Evolutionary conservation across 129 eudicot species (phyloP).

Genomic region (Glebionis coronaria): DNA sequence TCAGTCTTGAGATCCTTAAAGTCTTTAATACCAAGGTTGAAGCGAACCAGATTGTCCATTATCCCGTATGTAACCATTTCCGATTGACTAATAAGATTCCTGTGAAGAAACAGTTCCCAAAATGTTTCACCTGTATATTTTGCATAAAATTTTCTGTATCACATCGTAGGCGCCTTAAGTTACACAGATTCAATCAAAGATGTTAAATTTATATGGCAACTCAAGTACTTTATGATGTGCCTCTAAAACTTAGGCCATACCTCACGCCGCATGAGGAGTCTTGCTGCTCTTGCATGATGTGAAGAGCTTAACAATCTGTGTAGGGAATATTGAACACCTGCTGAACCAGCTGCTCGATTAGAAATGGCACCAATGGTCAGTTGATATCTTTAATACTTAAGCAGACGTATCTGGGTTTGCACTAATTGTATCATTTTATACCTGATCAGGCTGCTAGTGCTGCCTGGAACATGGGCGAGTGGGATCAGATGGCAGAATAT

Average conservation of each 20-base stretch:
- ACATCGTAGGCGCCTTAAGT: too few species aligned
- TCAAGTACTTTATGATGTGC: too few species aligned
- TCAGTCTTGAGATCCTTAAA: too few species aligned
- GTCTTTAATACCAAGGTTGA: slow-evolving; percentile 78
- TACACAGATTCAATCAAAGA: too few species aligned
- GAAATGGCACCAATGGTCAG: slow-evolving; percentile 99
- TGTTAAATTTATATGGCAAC: too few species aligned
- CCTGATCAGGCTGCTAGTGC: slow-evolving; percentile 81
- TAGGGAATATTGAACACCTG: slow-evolving; percentile 93
- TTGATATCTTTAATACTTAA: slow-evolving; percentile 10
- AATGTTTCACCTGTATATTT: too few species aligned
- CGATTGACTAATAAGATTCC: slow-evolving; percentile 61
- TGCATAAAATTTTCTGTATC: too few species aligned
- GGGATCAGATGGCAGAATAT: slow-evolving; percentile 99
- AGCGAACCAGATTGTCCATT: slow-evolving; percentile 70
- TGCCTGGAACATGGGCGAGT: slow-evolving; percentile 99
- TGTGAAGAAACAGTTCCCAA: too few species aligned
- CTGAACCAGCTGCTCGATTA: slow-evolving; percentile 93
- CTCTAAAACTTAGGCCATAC: slow-evolving; percentile 28
- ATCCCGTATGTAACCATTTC: slow-evolving; percentile 72
- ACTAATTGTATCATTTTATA: slow-evolving; percentile 7
- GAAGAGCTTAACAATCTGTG: slow-evolving; percentile 96
- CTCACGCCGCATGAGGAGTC: slow-evolving; percentile 98
- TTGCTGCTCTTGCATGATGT: slow-evolving; percentile 98
- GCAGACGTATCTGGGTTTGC: slow-evolving; percentile 11